A percentile compares a stretch with the other conserved stretches of the same genome.
phyloP scores from a whole-genome alignment of 306 rosid species.

The Prunus mongolica region DNA sequence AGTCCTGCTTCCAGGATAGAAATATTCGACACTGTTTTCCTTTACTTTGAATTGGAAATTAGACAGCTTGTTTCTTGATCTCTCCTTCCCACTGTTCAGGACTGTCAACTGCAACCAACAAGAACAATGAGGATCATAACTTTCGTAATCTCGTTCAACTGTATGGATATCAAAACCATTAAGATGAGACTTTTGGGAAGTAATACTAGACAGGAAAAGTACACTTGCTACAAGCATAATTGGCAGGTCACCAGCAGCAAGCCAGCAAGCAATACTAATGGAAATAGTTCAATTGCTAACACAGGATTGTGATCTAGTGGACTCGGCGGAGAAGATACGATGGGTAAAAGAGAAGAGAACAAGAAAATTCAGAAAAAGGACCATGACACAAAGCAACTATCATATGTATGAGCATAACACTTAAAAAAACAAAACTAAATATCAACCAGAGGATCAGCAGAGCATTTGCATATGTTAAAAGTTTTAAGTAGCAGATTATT shows the following conservation, averaged over 20 bases:
- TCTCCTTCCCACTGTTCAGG: constrained; percentile 44
- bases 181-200: not conserved
- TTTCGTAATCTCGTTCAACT: not conserved
- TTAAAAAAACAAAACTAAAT: not conserved
- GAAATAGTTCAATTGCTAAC: not conserved
- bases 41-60: constrained; percentile 76
- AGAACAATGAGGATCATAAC: not conserved
- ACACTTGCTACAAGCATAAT: not conserved
- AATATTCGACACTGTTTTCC: constrained; percentile 69
- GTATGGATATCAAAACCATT: not conserved
- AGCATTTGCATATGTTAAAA: too few species aligned
- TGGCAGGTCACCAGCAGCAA: not conserved
- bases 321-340: too few species aligned
- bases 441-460: too few species aligned
- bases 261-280: not conserved
- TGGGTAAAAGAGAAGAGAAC: not conserved
- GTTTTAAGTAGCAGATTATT: not conserved
- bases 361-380: not conserved
- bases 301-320: not conserved
- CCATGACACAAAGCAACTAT: not conserved
- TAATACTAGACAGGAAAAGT: not conserved
- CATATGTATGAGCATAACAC: not conserved
- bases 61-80: constrained; percentile 33
- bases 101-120: constrained; percentile 48
- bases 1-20: constrained; percentile 76